Evolutionary conservation across 2,329 filamentous ascomycete species (phyloP).

Genomic region (Xylaria sp.): DNA sequence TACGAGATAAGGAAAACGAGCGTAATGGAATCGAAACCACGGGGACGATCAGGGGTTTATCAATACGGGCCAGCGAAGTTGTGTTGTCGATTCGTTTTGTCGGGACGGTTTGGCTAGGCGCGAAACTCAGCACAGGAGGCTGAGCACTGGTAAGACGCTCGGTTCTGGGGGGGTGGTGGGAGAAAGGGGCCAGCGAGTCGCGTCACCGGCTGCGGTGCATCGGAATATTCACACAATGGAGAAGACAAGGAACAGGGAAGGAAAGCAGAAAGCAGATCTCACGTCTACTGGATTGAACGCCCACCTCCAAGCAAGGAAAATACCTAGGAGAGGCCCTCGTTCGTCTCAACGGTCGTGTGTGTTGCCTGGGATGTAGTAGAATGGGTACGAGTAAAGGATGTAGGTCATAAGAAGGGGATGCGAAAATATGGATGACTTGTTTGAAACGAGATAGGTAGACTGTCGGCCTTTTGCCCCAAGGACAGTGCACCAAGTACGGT

Average conservation of each 20-base stretch:
- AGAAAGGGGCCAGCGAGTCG: slow-evolving; percentile 23
- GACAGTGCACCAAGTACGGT: background rate
- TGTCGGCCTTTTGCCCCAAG: background rate
- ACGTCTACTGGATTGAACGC: slow-evolving; percentile 22
- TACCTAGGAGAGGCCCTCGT: slow-evolving; percentile 24
- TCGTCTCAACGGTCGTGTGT: slow-evolving; percentile 32
- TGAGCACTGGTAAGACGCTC: slow-evolving; percentile 8
- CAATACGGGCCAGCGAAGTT: slow-evolving; percentile 1
- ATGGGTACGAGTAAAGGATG: slow-evolving; percentile 14
- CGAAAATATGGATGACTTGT: slow-evolving; percentile 16
- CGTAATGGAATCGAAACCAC: slow-evolving; percentile 17
- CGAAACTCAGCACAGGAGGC: slow-evolving; percentile 11
- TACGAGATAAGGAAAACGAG: slow-evolving; percentile 24
- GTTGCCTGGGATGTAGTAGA: slow-evolving; percentile 20
- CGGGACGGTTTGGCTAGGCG: slow-evolving; percentile 4
- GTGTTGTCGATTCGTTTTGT: slow-evolving; percentile 9
- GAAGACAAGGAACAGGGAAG: slow-evolving; percentile 10
- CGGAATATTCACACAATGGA: slow-evolving; percentile 25
- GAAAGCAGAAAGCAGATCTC: slow-evolving; percentile 16
- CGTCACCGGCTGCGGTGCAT: slow-evolving; percentile 32
- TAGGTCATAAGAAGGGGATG: slow-evolving; percentile 15
- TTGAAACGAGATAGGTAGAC: background rate
- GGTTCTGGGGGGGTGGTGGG: slow-evolving; percentile 20
- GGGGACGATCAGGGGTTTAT: slow-evolving; percentile 5
- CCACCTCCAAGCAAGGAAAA: slow-evolving; percentile 20